phyloP scores from a whole-genome alignment of 2,329 filamentous ascomycete species.

The Ilyonectria destructans region DNA sequence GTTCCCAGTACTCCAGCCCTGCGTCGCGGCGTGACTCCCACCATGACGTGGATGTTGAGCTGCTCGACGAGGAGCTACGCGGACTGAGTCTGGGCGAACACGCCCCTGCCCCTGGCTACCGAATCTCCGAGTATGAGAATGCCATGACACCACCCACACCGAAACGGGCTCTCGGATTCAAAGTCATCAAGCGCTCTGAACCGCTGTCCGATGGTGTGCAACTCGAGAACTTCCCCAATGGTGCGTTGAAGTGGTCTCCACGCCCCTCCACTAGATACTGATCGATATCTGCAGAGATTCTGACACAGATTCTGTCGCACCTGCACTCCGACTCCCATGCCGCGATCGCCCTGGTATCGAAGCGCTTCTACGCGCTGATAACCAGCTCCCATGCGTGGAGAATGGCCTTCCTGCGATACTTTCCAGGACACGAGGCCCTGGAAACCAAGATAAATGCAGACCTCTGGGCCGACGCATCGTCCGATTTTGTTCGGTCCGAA shows the following conservation, averaged over 20 bases:
- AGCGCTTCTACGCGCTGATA: constrained; percentile 87
- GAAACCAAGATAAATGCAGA: constrained; percentile 55
- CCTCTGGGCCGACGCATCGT: constrained; percentile 62
- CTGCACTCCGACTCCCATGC: constrained; percentile 88
- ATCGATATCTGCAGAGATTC: constrained; percentile 76
- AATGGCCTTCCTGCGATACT: constrained; percentile 91
- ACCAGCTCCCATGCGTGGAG: constrained; percentile 96
- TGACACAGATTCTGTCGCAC: constrained; percentile 93
- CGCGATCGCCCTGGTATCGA: constrained; percentile 87
- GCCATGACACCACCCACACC: constrained; percentile 66
- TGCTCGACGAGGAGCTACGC: constrained; percentile 67
- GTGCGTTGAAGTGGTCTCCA: constrained; percentile 64
- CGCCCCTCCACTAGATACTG: constrained; percentile 22
- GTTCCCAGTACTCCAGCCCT: constrained; percentile 56
- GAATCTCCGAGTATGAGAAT: constrained; percentile 75
- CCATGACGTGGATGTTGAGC: constrained; percentile 58
- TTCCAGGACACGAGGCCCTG: constrained; percentile 77
- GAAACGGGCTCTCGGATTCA: constrained; percentile 69
- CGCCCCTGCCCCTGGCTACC: constrained; percentile 63
- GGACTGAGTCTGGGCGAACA: constrained; percentile 64
- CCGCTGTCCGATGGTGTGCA: constrained; percentile 59
- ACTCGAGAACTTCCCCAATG: constrained; percentile 82
- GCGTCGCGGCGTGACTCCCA: constrained; percentile 48
- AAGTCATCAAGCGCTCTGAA: constrained; percentile 67
- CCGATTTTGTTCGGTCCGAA: constrained; percentile 77